Evolutionary conservation across 169 alveolate genomes (phyloP).

Genomic region (Cryptosporidium bovis): DNA sequence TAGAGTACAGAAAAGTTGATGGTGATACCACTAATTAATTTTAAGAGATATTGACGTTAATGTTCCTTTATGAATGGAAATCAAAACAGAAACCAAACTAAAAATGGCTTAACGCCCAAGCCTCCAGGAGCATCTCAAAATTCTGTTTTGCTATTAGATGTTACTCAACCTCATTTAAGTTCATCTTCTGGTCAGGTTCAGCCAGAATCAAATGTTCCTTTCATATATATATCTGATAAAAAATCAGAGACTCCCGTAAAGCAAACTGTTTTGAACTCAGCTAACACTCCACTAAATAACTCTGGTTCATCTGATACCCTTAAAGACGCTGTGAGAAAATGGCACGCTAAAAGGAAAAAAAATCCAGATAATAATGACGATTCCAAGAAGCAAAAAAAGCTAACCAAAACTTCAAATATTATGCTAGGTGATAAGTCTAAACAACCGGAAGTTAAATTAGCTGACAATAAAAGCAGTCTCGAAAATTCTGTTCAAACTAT

Average conservation of each 20-base stretch:
- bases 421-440: background rate
- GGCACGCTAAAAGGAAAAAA: constrained; percentile 72
- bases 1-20: too few species aligned
- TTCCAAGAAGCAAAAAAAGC: background rate
- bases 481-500: background rate
- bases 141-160: background rate
- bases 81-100: too few species aligned
- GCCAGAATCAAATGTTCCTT: background rate
- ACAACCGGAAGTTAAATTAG: background rate
- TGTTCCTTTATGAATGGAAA: too few species aligned
- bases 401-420: background rate
- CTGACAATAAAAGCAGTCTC: background rate
- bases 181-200: background rate
- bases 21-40: too few species aligned
- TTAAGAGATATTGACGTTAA: too few species aligned
- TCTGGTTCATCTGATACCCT: constrained; percentile 40
- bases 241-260: background rate
- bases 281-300: background rate
- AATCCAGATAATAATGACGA: background rate
- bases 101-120: too few species aligned
- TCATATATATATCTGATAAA: background rate
- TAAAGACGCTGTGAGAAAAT: constrained; percentile 65
- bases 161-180: background rate
- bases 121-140: background rate
- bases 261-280: background rate